Conservation (phyloP, 495 filamentous ascomycete genomes). For the Penicillium coprophilum region DNA sequence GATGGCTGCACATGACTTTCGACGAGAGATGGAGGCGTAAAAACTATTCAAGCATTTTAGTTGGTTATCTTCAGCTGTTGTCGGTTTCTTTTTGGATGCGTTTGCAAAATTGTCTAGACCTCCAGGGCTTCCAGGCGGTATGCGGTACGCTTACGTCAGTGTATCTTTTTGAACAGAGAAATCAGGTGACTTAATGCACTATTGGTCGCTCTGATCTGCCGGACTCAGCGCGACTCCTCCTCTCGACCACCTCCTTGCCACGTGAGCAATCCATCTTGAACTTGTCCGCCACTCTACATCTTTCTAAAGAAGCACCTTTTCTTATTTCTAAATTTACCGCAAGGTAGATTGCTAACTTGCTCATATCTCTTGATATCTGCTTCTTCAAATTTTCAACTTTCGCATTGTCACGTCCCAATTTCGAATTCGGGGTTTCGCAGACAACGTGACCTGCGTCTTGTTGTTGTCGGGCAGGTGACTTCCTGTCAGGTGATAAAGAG, state of each 20-base stretch:
- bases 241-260: slow-evolving; percentile 35
- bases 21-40: slow-evolving; percentile 3
- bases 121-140: neutral
- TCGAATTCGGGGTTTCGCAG: slow-evolving; percentile 29
- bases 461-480: slow-evolving; percentile 54
- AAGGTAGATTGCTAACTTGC: slow-evolving; percentile 23
- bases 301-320: slow-evolving; percentile 33
- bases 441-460: slow-evolving; percentile 42
- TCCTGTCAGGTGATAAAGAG: slow-evolving; percentile 54
- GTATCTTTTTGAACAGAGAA: neutral
- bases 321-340: slow-evolving; percentile 32
- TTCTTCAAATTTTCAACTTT: slow-evolving; percentile 20
- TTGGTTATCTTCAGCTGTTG: slow-evolving; percentile 12
- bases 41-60: neutral
- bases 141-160: slow-evolving; percentile 10
- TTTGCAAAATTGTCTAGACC: neutral
- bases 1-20: slow-evolving; percentile 45
- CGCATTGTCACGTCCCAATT: slow-evolving; percentile 25
- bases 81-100: neutral
- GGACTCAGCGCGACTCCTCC: slow-evolving; percentile 29
- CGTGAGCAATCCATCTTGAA: slow-evolving; percentile 49
- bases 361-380: slow-evolving; percentile 10
- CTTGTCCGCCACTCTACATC: slow-evolving; percentile 33
- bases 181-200: slow-evolving; percentile 43
- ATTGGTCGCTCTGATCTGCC: slow-evolving; percentile 25